Percentiles rank a stretch among this genome's conserved stretches.
phyloP scores from a whole-genome alignment of 2,329 filamentous ascomycete species.

The Sclerotinia nivalis region DNA sequence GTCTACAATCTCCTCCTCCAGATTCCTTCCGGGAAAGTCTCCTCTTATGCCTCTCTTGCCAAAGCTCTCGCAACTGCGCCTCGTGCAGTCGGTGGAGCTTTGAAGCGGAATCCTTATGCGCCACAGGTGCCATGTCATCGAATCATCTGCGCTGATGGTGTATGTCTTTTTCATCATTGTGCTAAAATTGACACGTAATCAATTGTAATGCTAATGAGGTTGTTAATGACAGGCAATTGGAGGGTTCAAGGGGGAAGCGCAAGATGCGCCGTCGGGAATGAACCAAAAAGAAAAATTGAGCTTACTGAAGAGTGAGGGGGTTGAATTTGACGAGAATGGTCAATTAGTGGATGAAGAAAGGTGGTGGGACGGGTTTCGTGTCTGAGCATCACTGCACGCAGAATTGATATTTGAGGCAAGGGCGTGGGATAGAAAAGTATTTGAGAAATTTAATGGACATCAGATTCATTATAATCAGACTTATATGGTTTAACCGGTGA shows the following conservation, averaged over 20 bases:
- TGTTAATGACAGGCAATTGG: conserved; percentile 43
- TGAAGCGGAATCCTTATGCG: conserved; percentile 61
- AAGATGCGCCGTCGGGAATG: conserved; percentile 51
- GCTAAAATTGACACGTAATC: background rate
- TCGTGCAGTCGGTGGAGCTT: conserved; percentile 62
- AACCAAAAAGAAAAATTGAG: conserved; percentile 49
- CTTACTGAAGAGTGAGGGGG: background rate
- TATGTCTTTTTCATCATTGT: conserved; percentile 36
- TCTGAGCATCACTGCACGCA: background rate
- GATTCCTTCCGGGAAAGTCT: conserved; percentile 59
- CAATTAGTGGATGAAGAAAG: background rate
- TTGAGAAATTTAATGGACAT: background rate
- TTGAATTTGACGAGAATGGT: conserved; percentile 9
- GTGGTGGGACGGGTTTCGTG: conserved; percentile 6
- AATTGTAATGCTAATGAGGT: background rate
- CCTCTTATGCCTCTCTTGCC: conserved; percentile 60
- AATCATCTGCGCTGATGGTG: conserved; percentile 56
- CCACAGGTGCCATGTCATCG: conserved; percentile 63
- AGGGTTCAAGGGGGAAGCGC: conserved; percentile 54
- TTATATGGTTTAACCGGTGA: no score
- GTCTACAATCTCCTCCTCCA: conserved; percentile 61
- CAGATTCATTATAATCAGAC: background rate
- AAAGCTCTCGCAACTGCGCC: conserved; percentile 59
- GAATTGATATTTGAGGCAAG: background rate
- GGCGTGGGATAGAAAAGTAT: background rate